phyloP scores from a whole-genome alignment of 805 yeast genomes.

The Cyberlindnera mississippiensis region DNA sequence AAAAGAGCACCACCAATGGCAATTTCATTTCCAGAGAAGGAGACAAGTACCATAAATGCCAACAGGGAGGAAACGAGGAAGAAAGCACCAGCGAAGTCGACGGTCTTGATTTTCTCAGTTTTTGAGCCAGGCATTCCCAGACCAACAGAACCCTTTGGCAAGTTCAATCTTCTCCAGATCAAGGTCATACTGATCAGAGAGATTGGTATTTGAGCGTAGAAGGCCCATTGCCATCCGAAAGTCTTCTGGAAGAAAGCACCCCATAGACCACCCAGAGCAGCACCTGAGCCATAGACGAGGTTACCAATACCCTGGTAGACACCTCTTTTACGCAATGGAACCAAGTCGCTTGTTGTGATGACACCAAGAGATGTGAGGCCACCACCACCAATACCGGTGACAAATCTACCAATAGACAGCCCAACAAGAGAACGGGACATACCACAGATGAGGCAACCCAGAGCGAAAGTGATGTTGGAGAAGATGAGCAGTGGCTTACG shows the following conservation, averaged over 20 bases:
- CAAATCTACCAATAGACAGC: conserved; percentile 51
- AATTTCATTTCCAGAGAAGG: conserved; percentile 58
- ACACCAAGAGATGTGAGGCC: conserved; percentile 71
- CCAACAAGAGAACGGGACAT: conserved; percentile 19
- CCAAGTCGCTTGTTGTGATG: conserved; percentile 67
- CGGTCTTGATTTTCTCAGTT: conserved; percentile 45
- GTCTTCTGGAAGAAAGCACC: conserved; percentile 52
- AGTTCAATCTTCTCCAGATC: conserved; percentile 34
- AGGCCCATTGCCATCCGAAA: conserved; percentile 67
- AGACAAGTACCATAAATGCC: conserved; percentile 57
- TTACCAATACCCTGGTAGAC: conserved; percentile 78
- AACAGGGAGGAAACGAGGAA: conserved; percentile 56
- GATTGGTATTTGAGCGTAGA: conserved; percentile 50
- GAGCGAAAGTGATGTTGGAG: conserved; percentile 36
- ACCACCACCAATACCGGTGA: conserved; percentile 88
- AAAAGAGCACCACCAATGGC: conserved; percentile 44
- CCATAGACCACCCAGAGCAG: conserved; percentile 62
- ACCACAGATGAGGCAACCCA: conserved; percentile 43
- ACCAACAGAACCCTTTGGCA: conserved; percentile 51
- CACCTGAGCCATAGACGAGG: conserved; percentile 67
- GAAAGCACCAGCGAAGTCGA: conserved; percentile 65
- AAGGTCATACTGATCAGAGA: conserved; percentile 39
- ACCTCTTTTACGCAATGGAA: conserved; percentile 75
- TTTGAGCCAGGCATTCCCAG: conserved; percentile 43
- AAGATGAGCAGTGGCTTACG: conserved; percentile 41